A percentile compares a stretch with the other conserved stretches of the same genome.
phyloP scores from a whole-genome alignment of 2,329 filamentous ascomycete species.

The Periconia digitata region DNA sequence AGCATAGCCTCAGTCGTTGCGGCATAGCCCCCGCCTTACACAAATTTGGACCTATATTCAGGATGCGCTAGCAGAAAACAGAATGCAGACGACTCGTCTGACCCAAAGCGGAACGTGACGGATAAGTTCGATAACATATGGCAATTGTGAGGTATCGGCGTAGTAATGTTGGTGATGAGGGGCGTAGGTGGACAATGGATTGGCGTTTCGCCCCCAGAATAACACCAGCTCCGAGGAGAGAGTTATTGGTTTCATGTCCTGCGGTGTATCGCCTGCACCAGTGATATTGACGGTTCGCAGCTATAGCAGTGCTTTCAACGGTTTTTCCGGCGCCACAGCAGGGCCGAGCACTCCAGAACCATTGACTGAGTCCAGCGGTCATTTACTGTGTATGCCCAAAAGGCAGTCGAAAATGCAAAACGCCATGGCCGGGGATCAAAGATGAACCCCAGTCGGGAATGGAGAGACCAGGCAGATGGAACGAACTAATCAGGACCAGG shows the following conservation, averaged over 20 bases:
- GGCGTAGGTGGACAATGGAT: not conserved
- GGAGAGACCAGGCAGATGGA: too few species aligned
- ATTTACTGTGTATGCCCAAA: not conserved
- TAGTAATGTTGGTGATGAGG: too few species aligned
- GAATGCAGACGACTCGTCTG: not conserved
- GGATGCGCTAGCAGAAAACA: too few species aligned
- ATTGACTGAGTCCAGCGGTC: not conserved
- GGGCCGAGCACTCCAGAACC: not conserved
- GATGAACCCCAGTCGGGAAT: not conserved
- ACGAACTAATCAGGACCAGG: too few species aligned
- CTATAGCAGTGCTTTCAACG: not conserved
- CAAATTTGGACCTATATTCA: not conserved
- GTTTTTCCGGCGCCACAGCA: not conserved
- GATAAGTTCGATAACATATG: too few species aligned
- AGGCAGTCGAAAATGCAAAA: not conserved
- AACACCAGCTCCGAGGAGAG: not conserved
- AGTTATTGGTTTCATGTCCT: not conserved
- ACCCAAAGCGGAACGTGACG: not conserved
- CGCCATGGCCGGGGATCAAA: not conserved
- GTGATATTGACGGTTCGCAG: not conserved
- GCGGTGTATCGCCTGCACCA: not conserved
- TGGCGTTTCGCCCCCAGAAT: not conserved
- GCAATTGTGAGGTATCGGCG: too few species aligned
- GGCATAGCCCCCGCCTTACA: not conserved
- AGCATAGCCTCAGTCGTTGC: not conserved